Percentiles rank a stretch among this genome's conserved stretches.
phyloP scores from a whole-genome alignment of 2,329 filamentous ascomycete genomes.

The Pseudogymnoascus sp. region DNA sequence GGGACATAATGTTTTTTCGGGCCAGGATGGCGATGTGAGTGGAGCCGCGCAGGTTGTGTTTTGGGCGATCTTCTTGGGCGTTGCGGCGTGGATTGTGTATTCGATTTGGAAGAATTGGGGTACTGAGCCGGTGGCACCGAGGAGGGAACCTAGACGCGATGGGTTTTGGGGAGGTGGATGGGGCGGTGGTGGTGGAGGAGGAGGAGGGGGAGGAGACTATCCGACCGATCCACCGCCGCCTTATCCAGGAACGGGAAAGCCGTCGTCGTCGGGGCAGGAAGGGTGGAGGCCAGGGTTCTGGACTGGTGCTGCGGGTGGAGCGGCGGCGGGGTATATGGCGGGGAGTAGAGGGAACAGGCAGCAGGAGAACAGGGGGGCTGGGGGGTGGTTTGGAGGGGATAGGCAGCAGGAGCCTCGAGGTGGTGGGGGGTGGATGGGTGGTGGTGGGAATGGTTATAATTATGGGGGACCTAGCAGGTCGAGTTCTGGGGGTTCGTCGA shows the following conservation, averaged over 20 bases:
- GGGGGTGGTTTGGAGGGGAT: conserved; percentile 20
- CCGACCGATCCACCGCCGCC: conserved; percentile 27
- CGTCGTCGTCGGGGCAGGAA: conserved; percentile 25
- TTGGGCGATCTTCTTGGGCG: conserved; percentile 51
- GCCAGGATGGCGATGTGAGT: conserved; percentile 20
- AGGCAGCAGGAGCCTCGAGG: conserved; percentile 11
- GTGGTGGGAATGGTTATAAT: conserved; percentile 28
- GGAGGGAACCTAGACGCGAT: conserved; percentile 29
- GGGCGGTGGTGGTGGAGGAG: conserved; percentile 30
- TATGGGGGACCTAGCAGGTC: conserved; percentile 29
- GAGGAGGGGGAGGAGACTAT: conserved; percentile 14
- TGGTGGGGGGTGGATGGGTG: conserved; percentile 17
- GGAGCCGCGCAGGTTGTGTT: conserved; percentile 45
- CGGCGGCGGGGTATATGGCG: conserved; percentile 60
- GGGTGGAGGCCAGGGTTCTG: conserved; percentile 70
- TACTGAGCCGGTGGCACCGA: neutral
- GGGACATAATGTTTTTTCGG: conserved; percentile 14
- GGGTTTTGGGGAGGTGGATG: conserved; percentile 36
- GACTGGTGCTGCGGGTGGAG: conserved; percentile 60
- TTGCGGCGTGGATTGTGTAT: conserved; percentile 57
- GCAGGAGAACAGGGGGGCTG: conserved; percentile 19
- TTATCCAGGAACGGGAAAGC: conserved; percentile 22
- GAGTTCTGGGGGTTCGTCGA: conserved; percentile 37
- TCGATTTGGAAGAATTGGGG: conserved; percentile 36
- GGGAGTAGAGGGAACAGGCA: conserved; percentile 41